Evolutionary conservation across 2,329 filamentous ascomycete genomes (phyloP), one percentile per base, ranked within the genome.

Genomic region (Neoarthrinium moseri): DNA sequence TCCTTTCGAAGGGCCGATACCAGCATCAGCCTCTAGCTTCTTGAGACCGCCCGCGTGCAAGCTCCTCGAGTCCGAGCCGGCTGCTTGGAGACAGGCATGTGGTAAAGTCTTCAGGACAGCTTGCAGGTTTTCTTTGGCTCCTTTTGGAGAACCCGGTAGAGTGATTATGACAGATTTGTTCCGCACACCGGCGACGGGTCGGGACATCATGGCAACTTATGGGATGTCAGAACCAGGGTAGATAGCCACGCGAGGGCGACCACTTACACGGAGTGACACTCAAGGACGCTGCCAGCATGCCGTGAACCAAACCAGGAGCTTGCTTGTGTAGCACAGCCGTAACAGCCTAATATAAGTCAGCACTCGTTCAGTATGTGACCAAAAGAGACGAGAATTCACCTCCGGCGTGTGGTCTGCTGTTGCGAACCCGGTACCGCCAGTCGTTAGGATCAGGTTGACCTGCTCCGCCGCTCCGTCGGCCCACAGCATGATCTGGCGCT

Each of bases 371-470:
- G n/a, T 29, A 7, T 47, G 29, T 30, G 24, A 10, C 32, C 12
- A 15, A 15, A n/a, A 36, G 21, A 8, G 5, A 29, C 5, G 17
- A 12, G 4, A 41, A 39, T 52, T 53, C 64, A 91, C 89, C 78
- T 97, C 94, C 3, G 94, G 94, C 1, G 94, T 99, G 33, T 80
- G 75, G 70, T 99, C 94, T 45, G 86, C 81, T 10, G 83, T 74
- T 6, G 94, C 87, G 66, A 99, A 99, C 0, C 94, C 94, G 2
- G 94, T 99, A 2, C 94, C 94, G 18, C 94, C 94, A 6, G 90
- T 96, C 0, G 91, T 92, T 37, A 96, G 67, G 49, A 99, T 80
- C 47, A 97, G 69, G 66, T 96, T 92, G 40, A 85, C 65, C 4
- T 74, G 65, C 38, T 76, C 75, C 5, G 77, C 66, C 10, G 75